These are phyloP conservation scores for Penicillium olsonii DNA, from an alignment of 2,329 filamentous ascomycete species.

Conservation along the genomic window DNA sequence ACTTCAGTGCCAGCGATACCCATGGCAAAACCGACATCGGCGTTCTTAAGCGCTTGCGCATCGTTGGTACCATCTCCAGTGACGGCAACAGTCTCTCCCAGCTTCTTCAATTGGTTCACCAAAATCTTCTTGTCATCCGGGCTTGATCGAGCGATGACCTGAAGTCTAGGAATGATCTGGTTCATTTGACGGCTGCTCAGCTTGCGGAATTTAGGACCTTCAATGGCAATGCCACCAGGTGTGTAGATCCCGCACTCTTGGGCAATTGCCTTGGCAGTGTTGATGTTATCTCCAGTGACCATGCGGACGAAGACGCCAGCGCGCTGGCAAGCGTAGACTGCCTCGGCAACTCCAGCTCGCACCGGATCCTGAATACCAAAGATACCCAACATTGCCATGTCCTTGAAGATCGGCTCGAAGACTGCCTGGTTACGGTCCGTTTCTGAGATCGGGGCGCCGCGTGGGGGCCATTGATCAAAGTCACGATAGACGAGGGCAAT, in stretches of 20 bases:
- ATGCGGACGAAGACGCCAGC: slow-evolving; percentile 80
- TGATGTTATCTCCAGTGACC: slow-evolving; percentile 81
- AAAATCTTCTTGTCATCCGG: slow-evolving; percentile 76
- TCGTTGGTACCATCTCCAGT: slow-evolving; percentile 85
- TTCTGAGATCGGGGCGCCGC: slow-evolving; percentile 56
- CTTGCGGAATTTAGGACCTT: slow-evolving; percentile 76
- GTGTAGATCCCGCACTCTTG: slow-evolving; percentile 75
- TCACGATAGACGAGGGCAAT: slow-evolving; percentile 84
- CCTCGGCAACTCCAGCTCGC: slow-evolving; percentile 71
- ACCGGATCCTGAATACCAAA: slow-evolving; percentile 82
- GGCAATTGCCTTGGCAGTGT: slow-evolving; percentile 78
- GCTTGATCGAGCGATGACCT: slow-evolving; percentile 72
- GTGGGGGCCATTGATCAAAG: slow-evolving; percentile 81
- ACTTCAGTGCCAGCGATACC: slow-evolving; percentile 81
- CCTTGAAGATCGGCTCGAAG: slow-evolving; percentile 67
- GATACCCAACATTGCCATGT: slow-evolving; percentile 69
- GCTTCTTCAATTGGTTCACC: slow-evolving; percentile 69
- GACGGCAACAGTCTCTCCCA: slow-evolving; percentile 76
- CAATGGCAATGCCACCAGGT: slow-evolving; percentile 69
- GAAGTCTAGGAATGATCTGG: slow-evolving; percentile 67
- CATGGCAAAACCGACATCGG: slow-evolving; percentile 84
- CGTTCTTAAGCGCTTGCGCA: slow-evolving; percentile 76
- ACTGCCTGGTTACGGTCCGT: slow-evolving; percentile 63
- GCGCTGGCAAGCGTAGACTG: slow-evolving; percentile 70
- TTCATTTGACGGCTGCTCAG: slow-evolving; percentile 66